phyloP scores from a whole-genome alignment of 2,329 filamentous ascomycete genomes.

The Sarocladium kiliense region DNA sequence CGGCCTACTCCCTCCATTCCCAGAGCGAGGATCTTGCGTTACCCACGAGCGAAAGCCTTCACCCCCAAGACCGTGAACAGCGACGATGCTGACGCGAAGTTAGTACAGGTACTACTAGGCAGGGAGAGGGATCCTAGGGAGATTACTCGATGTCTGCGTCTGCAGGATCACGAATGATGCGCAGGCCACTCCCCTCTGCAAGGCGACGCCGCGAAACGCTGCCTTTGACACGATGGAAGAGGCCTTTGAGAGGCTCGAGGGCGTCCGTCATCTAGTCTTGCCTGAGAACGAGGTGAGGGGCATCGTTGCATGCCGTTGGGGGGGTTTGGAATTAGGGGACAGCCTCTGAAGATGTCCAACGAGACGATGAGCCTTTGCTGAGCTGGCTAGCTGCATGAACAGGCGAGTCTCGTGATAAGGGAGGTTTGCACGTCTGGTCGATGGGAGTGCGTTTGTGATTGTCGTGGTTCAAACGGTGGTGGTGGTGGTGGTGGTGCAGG shows the following conservation, averaged over 20 bases:
- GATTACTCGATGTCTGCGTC: constrained; percentile 20
- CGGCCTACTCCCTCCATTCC: constrained; percentile 11
- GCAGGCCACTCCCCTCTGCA: constrained; percentile 15
- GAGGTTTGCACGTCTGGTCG: not conserved
- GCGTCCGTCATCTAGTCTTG: constrained; percentile 16
- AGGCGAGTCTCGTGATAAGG: not conserved
- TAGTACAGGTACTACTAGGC: not conserved
- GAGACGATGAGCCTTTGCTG: too few relatives aligned
- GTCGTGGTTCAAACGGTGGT: not conserved
- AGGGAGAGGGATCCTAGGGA: not conserved
- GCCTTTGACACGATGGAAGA: constrained; percentile 18
- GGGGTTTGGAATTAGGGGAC: too few relatives aligned
- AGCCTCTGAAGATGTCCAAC: too few relatives aligned
- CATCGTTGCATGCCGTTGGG: too few relatives aligned
- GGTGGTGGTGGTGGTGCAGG: not conserved
- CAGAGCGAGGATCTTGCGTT: constrained; percentile 13
- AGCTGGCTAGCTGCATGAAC: not conserved
- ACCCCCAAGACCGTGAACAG: constrained; percentile 20
- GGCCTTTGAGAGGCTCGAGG: constrained; percentile 17
- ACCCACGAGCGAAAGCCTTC: constrained; percentile 21
- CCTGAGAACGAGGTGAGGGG: not conserved
- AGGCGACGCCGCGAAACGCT: constrained; percentile 16
- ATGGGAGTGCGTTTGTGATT: not conserved
- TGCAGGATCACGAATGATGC: constrained; percentile 16
- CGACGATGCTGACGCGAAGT: constrained; percentile 18